Base-by-base conservation (phyloP, 768 basidiomycete species). In the Tricholoma matsutake region DNA sequence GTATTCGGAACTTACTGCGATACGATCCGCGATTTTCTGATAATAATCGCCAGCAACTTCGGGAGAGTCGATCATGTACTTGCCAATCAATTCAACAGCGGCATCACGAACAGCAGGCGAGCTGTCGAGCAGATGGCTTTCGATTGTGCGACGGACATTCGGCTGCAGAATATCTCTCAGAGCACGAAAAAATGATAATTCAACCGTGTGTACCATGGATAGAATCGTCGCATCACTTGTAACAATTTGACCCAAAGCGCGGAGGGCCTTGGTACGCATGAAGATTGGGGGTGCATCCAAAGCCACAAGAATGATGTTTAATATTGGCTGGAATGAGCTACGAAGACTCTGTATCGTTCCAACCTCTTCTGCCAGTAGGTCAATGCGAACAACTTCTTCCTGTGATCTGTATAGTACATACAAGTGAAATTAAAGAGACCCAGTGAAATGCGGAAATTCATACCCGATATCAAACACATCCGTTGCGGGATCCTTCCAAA, bases 91-190 rank as follows among this genome's bases (percentile, higher is more conserved):
- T 69, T 98, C 97, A 13, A 99, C 92, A 5, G 96, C 95, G 4
- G 95, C 94, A 71, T 99, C 97, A 10, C 97, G 91, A 6, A 99
- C 97, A 16, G 92, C 91, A 0, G 97, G 89, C 0, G 97, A 98
- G 64, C 83, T 89, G 66, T 99, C 97, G 2, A 91, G 78, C 13
- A 99, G 82, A 69, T 97, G 93, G 35, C 86, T 87, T 73, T 98
- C 94, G 64, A 99, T 93, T 2, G 92, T 87, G 52, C 84, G 81
- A 34, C 93, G 87, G 37, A 98, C 94, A 63, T 86, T 90, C 2
- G 82, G 68, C 91, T 95, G 63, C 4, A 28, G 18, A 60, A 53
- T 29, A 49, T 49, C 58, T 61, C 13, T 52, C 14, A 41, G 60
- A 49, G 37, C 10, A 28, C 18, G 39, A 37, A 22, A 56, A 54